Evolutionary conservation across 495 filamentous ascomycete genomes (phyloP), one percentile per base, ranked within the genome.

Genomic region (Tuber aestivum): DNA sequence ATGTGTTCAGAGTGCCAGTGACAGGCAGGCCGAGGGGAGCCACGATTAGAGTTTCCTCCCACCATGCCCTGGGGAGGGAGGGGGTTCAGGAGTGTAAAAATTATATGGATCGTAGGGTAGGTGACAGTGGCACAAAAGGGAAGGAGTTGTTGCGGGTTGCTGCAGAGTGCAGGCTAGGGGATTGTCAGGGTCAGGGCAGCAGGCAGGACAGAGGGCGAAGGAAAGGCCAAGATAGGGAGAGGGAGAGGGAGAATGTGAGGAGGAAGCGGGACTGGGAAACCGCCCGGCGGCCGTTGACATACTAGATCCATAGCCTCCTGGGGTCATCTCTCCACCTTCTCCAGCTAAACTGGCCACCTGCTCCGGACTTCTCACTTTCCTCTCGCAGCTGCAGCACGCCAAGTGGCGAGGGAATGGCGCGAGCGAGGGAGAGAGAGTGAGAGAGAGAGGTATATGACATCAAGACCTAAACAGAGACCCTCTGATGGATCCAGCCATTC

Each of bases 11-110:
- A 65, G n/a, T 32, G 23, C n/a, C n/a, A 65, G 56, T 32, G n/a
- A 65, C 56, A 32, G 56, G 56, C 56, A 65, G 56, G n/a, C 56
- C 27, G 32, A 65, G 56, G 56, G 27, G 56, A 65, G 56, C n/a
- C 56, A 65, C n/a, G 56, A 65, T 65, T 12, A 65, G 32, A 65
- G 56, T 32, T 65, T 65, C n/a, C 27, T 65, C n/a, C n/a, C n/a
- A 18, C 50, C 12, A 7, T 27, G 14, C n/a, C 32, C n/a, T 56
- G 3, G 10, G n/a, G 27, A 12, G n/a, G 56, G 56, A n/a, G n/a
- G n/a, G 56, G n/a, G 50, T 48, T 48, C 18, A 16, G 48, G 23
- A 6, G 21, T 56, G 56, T 65, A 32, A 65, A 65, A 32, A 32
- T 16, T 4, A 27, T 32, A 65, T 5, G n/a, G n/a, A n/a, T 12